A percentile compares a stretch with the other conserved stretches of the same genome.
phyloP scores from a whole-genome alignment of 129 eudicot species.

The Mikania micrantha region DNA sequence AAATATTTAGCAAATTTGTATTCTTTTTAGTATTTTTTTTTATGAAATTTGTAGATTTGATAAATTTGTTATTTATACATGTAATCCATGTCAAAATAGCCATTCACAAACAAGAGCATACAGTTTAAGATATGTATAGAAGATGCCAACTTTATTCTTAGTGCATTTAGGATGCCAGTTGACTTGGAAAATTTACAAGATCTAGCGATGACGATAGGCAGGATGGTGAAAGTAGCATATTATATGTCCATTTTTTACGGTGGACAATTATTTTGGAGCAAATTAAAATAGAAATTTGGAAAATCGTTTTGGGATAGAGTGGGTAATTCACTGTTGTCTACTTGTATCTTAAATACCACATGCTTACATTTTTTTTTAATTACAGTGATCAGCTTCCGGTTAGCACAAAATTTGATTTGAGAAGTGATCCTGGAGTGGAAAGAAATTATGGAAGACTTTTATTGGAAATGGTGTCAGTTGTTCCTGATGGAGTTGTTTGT shows the following conservation, averaged over 20 bases:
- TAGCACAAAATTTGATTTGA: conserved; percentile 87
- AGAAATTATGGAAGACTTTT: conserved; percentile 95
- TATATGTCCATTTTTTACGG: background rate
- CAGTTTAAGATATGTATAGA: background rate
- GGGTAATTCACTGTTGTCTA: background rate
- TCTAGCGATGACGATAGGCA: background rate
- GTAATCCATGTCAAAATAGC: background rate
- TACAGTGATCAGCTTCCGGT: conserved; percentile 97
- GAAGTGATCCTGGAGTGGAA: conserved; percentile 98
- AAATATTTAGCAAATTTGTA: background rate
- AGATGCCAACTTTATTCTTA: background rate
- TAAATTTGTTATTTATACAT: background rate
- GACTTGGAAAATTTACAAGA: background rate
- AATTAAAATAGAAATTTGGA: background rate
- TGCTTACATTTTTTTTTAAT: conserved; percentile 1
- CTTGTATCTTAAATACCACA: background rate
- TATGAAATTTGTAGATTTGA: background rate
- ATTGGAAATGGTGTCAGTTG: conserved; percentile 96
- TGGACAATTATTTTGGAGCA: background rate
- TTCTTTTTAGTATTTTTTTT: background rate
- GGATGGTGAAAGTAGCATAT: background rate
- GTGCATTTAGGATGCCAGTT: background rate
- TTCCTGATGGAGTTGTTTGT: conserved; percentile 99
- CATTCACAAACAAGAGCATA: background rate
- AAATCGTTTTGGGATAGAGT: background rate